Base-by-base conservation (phyloP, 768 basidiomycete genomes). In the Termitomyces bulborhizus region DNA sequence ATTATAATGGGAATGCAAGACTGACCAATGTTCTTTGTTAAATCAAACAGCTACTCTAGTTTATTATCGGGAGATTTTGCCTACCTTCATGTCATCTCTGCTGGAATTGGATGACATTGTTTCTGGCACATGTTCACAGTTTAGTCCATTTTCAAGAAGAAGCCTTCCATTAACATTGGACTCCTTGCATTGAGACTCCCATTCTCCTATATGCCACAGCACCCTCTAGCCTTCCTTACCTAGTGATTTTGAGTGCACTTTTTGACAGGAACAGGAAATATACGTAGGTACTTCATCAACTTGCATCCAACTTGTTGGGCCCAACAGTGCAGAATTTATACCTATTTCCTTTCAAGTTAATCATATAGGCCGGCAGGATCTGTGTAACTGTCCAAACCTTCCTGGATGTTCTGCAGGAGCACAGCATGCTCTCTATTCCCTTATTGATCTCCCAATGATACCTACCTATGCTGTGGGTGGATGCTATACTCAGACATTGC, bases 391-490 rank as follows among this genome's bases (percentile, higher is more conserved):
- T 57, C 45, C 29, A 46, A 60, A 42, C 56, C 59, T 29, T 62
- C 59, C 37, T 59, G 56, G n/a, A 21, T 64, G 55, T 43, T 57
- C 43, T 32, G 32, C 31, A 37, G 63, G 62, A 45, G 63, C 63
- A n/a, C 59, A 61, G 13, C 59, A 56, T 32, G 45, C 55, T 36
- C 61, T 64, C 16, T 61, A 64, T 51, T 57, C 53, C 37, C 21
- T 46, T 24, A 48, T 59, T 16, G 60, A 57, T 53, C 61, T 64
- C n/a, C 61, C 44, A 56, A 49, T 37, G 55, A 61, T 51, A 56
- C 56, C 21, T 58, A 7, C 59, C 61, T 18, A 56, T 57, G 26
- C 50, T 64, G 12, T 64, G 63, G 63, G 59, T 61, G 3, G 46
- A 48, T 15, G 59, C 63, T 18, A 61, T 64, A 12, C 42, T 64